phyloP scores from a whole-genome alignment of 805 yeast species.

The Pichia sporocuriosa region DNA sequence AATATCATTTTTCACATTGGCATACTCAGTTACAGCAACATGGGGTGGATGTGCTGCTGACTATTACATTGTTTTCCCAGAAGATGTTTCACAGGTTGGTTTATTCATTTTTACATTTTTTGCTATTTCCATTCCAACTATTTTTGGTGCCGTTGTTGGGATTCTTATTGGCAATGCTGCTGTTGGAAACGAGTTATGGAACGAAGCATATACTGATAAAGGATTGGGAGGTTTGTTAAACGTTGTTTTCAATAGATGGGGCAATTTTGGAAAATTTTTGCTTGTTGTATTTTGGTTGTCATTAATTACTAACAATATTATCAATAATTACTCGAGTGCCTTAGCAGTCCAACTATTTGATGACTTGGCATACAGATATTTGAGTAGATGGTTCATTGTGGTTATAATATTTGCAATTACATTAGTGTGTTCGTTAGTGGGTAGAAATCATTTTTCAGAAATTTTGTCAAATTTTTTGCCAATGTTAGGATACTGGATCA shows the following conservation, averaged over 20 bases:
- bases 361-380: conserved; percentile 38
- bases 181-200: conserved; percentile 49
- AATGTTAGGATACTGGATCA: conserved; percentile 88
- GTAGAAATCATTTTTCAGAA: conserved; percentile 62
- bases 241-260: conserved; percentile 63
- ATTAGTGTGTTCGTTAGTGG: conserved; percentile 67
- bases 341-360: conserved; percentile 67
- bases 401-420: conserved; percentile 55
- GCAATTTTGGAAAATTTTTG: conserved; percentile 70
- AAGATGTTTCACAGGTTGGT: conserved; percentile 48
- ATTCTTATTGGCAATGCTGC: conserved; percentile 65
- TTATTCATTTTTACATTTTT: conserved; percentile 57
- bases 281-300: conserved; percentile 65
- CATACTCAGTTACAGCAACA: conserved; percentile 75
- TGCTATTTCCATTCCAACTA: conserved; percentile 64
- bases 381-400: conserved; percentile 78
- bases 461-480: conserved; percentile 79
- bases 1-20: conserved; percentile 63
- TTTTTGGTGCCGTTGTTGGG: conserved; percentile 71
- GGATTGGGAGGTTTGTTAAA: conserved; percentile 76
- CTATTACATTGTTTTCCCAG: conserved; percentile 77
- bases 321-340: conserved; percentile 78
- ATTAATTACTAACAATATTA: conserved; percentile 71
- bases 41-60: conserved; percentile 89
- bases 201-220: conserved; percentile 41